Evolutionary conservation across 495 filamentous ascomycete species (phyloP), one percentile per base, ranked within the genome.

Genomic region (Sporormia fimetaria): DNA sequence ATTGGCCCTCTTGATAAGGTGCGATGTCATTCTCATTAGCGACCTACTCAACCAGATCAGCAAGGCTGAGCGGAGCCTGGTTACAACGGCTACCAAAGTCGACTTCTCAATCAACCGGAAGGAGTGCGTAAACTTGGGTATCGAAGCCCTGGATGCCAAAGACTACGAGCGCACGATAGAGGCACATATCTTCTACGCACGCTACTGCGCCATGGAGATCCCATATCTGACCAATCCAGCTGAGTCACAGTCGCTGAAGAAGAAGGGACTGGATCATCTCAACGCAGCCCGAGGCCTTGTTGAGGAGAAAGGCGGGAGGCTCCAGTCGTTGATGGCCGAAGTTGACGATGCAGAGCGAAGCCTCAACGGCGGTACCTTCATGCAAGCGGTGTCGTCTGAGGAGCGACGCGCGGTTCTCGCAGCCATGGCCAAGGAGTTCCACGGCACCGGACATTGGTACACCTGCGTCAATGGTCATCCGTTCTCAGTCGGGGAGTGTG

Each of bases 401-500:
- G 66, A 73, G 44, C 62, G 64, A 21, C 54, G 59, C 17, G 63
- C 61, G 28, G 58, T 63, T 2, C 36, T 58, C 8, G 49, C 50
- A 1, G 60, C 55, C 2, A 63, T 58, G 60, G 40, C 39, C 9
- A 36, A 23, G 6, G 54, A 61, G 37, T 58, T 58, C 25, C 20
- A 33, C 3, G 50, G 49, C 0, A 59, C 58, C 9, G 32, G 41
- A 0, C 75, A 81, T 55, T 83, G 75, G 80, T 84, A 82, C 57
- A 66, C 65, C 11, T 83, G 78, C 43, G 57, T 37, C 27, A 83
- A 83, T 58, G 69, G 71, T 0, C 74, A 84, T 59, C 75, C 79
- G 21, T 86, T 86, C 49, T 78, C 79, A 0, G 62, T 83, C 24
- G 80, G 81, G 0, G 73, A 85, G 45, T 87, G 81, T 56, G 83